These are phyloP conservation scores for Hypoxylon sp. DNA, from an alignment of 2,329 filamentous ascomycete species.

Conservation along the genomic window DNA sequence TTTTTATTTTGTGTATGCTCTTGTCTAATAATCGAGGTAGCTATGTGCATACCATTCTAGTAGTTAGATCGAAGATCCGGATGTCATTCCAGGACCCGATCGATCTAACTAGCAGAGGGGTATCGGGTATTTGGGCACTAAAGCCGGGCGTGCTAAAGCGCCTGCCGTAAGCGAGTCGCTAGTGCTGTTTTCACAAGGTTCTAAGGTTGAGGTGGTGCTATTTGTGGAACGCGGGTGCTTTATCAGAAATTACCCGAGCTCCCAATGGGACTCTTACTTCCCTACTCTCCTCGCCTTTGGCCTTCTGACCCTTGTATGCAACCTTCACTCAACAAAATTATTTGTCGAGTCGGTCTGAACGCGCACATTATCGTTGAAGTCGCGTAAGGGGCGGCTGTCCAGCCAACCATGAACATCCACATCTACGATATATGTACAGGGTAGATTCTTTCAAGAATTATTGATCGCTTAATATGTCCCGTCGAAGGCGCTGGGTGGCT, in stretches of 20 bases:
- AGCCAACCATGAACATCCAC: constrained; percentile 9
- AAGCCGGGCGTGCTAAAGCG: not conserved
- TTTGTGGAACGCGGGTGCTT: constrained; percentile 19
- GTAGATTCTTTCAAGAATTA: constrained; percentile 5
- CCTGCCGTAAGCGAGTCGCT: constrained; percentile 2
- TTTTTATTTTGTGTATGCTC: not conserved
- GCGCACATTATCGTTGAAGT: constrained; percentile 1
- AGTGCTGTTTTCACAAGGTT: not conserved
- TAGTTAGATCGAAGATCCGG: constrained; percentile 20
- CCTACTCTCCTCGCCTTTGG: not conserved
- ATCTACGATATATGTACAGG: not conserved
- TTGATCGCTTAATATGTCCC: constrained; percentile 12
- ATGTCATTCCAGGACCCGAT: constrained; percentile 7
- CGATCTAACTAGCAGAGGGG: constrained; percentile 1
- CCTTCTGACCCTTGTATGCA: not conserved
- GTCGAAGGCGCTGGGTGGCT: not conserved
- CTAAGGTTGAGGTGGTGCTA: not conserved
- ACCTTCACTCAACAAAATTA: constrained; percentile 17
- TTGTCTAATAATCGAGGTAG: not conserved
- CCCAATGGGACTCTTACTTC: not conserved
- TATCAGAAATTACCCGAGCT: constrained; percentile 19
- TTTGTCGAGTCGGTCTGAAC: not conserved
- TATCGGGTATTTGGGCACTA: not conserved
- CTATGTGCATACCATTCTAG: not conserved
- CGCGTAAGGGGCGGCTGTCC: constrained; percentile 22